A percentile compares a stretch with the other conserved stretches of the same genome.
These are phyloP conservation scores for Ceratocystis huliohia DNA, from an alignment of 2,329 filamentous ascomycete genomes.

Conservation along the genomic window DNA sequence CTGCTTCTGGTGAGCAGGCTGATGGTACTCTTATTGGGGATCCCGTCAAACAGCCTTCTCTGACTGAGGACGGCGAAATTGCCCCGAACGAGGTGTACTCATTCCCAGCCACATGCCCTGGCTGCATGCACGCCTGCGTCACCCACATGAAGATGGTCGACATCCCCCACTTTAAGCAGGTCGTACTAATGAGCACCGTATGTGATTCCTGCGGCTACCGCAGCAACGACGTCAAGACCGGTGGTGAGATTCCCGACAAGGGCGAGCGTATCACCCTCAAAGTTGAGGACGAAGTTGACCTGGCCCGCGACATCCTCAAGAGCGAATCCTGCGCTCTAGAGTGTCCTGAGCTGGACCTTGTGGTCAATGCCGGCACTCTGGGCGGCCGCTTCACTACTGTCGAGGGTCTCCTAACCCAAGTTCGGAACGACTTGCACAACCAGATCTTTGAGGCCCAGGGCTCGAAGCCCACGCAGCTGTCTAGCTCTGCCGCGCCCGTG, in stretches of 20 bases:
- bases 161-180: slow-evolving; percentile 95
- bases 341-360: slow-evolving; percentile 75
- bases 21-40: slow-evolving; percentile 27
- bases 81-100: slow-evolving; percentile 83
- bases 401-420: slow-evolving; percentile 83
- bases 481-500: slow-evolving; percentile 8
- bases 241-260: slow-evolving; percentile 75
- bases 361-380: slow-evolving; percentile 84
- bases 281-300: slow-evolving; percentile 57
- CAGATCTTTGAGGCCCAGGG: slow-evolving; percentile 68
- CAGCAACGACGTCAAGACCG: slow-evolving; percentile 95
- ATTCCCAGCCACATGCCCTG: slow-evolving; percentile 84
- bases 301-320: slow-evolving; percentile 89
- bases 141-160: slow-evolving; percentile 99
- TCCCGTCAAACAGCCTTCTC: slow-evolving; percentile 23
- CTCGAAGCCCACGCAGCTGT: slow-evolving; percentile 15
- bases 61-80: slow-evolving; percentile 58
- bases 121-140: slow-evolving; percentile 70
- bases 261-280: slow-evolving; percentile 71
- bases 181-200: slow-evolving; percentile 86
- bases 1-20: slow-evolving; percentile 38
- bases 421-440: slow-evolving; percentile 73
- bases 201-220: slow-evolving; percentile 89
- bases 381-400: slow-evolving; percentile 95
- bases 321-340: slow-evolving; percentile 80